phyloP scores from a whole-genome alignment of 2,329 filamentous ascomycete species.

The Ophiostoma ulmi region DNA sequence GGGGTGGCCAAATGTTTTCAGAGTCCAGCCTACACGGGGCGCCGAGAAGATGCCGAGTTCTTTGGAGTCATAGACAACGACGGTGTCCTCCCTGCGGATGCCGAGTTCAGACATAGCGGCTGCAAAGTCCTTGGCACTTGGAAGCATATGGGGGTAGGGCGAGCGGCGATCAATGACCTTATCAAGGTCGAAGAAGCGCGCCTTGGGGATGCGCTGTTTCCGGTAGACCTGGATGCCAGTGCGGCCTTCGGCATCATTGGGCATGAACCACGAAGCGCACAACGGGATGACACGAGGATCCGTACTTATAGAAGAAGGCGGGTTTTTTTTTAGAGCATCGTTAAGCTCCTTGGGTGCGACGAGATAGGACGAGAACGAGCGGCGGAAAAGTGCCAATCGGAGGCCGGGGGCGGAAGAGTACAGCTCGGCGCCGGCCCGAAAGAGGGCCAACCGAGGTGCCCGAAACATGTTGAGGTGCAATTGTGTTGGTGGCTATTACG shows the following conservation, averaged over 20 bases:
- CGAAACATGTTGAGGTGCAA: conserved; percentile 32
- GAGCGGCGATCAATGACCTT: conserved; percentile 81
- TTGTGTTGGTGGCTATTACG: neutral
- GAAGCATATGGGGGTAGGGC: conserved; percentile 95
- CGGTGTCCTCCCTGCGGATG: conserved; percentile 77
- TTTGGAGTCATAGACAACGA: conserved; percentile 90
- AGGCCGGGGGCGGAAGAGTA: conserved; percentile 31
- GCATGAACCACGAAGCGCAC: conserved; percentile 93
- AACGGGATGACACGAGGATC: conserved; percentile 80
- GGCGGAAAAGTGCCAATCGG: conserved; percentile 36
- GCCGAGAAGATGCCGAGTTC: conserved; percentile 93
- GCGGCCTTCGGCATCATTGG: conserved; percentile 68
- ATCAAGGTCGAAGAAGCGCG: conserved; percentile 95
- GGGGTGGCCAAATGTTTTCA: conserved; percentile 82
- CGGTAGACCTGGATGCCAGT: conserved; percentile 77
- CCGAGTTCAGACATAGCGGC: conserved; percentile 84
- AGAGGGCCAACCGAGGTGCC: conserved; percentile 39
- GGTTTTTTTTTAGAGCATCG: conserved; percentile 75
- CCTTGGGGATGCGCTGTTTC: conserved; percentile 76
- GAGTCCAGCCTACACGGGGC: conserved; percentile 88
- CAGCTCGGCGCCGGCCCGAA: conserved; percentile 36
- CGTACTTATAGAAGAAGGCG: conserved; percentile 71
- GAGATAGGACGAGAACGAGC: conserved; percentile 72
- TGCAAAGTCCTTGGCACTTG: conserved; percentile 72
- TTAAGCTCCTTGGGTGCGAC: conserved; percentile 79